Conservation (phyloP, 2,329 filamentous ascomycete species). For the Ascochyta lentis region DNA sequence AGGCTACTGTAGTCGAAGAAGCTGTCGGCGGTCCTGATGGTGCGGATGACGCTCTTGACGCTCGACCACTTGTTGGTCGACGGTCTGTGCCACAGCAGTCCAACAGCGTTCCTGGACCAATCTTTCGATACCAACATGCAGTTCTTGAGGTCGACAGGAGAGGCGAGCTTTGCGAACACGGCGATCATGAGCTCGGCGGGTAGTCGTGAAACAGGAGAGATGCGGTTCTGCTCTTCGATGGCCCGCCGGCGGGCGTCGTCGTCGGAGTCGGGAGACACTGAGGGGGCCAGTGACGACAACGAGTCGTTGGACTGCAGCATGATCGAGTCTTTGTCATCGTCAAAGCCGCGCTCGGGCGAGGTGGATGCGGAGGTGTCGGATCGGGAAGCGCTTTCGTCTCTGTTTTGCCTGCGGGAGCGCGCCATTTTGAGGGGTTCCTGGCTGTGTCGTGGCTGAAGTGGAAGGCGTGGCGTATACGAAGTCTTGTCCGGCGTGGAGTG, state of each 20-base stretch:
- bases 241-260: constrained; percentile 65
- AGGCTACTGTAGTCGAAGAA: constrained; percentile 91
- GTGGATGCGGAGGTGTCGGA: constrained; percentile 70
- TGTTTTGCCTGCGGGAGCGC: constrained; percentile 41
- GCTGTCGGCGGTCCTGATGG: constrained; percentile 73
- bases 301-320: constrained; percentile 85
- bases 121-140: constrained; percentile 94
- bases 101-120: constrained; percentile 92
- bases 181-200: constrained; percentile 94
- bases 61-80: constrained; percentile 87
- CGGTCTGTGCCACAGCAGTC: constrained; percentile 92
- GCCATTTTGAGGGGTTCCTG: constrained; percentile 29
- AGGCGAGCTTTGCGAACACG: constrained; percentile 84
- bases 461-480: neutral
- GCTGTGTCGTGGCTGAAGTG: neutral
- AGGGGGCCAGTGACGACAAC: constrained; percentile 85
- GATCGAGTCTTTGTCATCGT: constrained; percentile 94
- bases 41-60: constrained; percentile 79
- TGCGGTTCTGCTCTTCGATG: constrained; percentile 69
- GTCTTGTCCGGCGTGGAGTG: neutral
- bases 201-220: constrained; percentile 81
- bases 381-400: constrained; percentile 44
- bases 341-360: constrained; percentile 76
- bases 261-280: constrained; percentile 78
- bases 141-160: constrained; percentile 77